Percentiles rank a stretch among this genome's conserved stretches.
These are phyloP conservation scores for Cytospora piceicola DNA, from an alignment of 2,329 filamentous ascomycete genomes.

Conservation along the genomic window DNA sequence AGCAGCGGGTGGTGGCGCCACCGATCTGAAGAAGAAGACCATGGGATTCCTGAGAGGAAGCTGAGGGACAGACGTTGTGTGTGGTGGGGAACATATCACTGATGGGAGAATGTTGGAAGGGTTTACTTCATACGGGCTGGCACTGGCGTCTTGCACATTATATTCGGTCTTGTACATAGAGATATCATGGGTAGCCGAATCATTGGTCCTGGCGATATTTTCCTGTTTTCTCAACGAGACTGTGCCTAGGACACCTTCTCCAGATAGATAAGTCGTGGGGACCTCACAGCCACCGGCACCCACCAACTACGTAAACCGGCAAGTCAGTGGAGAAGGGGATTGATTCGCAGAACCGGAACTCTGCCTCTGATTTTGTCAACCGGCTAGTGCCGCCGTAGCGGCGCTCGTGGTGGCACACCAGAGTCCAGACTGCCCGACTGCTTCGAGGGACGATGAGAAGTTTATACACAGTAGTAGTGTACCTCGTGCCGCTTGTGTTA, in stretches of 20 bases:
- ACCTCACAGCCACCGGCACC: too few species aligned
- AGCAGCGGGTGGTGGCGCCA: conserved; percentile 23
- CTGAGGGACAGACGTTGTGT: not conserved
- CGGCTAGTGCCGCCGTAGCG: too few species aligned
- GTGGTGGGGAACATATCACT: not conserved
- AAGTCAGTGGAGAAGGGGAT: too few species aligned
- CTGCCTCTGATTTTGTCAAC: too few species aligned
- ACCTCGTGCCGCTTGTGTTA: too few species aligned
- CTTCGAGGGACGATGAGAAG: too few species aligned
- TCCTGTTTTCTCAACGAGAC: not conserved
- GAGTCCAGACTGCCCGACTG: too few species aligned
- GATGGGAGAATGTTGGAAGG: not conserved
- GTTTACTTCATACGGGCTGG: not conserved
- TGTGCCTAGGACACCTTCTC: not conserved
- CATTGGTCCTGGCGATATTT: not conserved
- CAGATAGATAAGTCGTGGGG: not conserved
- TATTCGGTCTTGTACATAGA: not conserved
- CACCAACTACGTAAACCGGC: too few species aligned
- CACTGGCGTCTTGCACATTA: not conserved
- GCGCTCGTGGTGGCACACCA: too few species aligned
- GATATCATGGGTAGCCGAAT: conserved; percentile 3
- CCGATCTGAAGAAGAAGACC: conserved; percentile 30
- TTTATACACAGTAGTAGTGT: too few species aligned
- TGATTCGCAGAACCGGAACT: too few species aligned
- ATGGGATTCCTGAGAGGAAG: conserved; percentile 27